A percentile compares a stretch with the other conserved stretches of the same genome.
These are phyloP conservation scores for Phytophthora sansomeana DNA, from an alignment of 352 stramenopile species.

Conservation along the genomic window DNA sequence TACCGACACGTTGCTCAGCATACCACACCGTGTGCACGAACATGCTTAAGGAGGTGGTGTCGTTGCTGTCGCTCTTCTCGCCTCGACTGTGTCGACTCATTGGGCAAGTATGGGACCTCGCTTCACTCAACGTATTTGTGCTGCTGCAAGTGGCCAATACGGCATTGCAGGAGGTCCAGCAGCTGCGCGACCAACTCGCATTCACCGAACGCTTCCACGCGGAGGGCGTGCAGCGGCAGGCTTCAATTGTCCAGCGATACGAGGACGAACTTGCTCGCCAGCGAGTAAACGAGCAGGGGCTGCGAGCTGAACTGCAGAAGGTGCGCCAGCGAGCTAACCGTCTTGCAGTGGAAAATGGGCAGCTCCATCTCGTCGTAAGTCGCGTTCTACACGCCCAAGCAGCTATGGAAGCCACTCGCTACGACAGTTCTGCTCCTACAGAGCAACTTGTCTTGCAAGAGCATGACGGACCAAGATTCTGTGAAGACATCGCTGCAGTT, in stretches of 20 bases:
- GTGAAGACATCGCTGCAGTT: constrained; percentile 42
- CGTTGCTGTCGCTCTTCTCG: constrained; percentile 53
- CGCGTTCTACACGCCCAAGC: constrained; percentile 43
- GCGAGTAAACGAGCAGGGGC: constrained; percentile 41
- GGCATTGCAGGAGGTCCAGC: constrained; percentile 45
- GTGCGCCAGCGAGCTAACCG: constrained; percentile 58
- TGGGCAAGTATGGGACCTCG: constrained; percentile 70
- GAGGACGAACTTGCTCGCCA: constrained; percentile 50
- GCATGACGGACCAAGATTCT: constrained; percentile 25
- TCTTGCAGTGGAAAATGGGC: constrained; percentile 58
- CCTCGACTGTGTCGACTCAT: constrained; percentile 56
- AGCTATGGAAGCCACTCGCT: constrained; percentile 34
- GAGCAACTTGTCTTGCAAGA: constrained; percentile 19
- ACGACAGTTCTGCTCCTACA: constrained; percentile 24
- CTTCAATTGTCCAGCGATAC: constrained; percentile 35
- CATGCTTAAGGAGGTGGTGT: constrained; percentile 62
- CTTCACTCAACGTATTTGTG: constrained; percentile 71
- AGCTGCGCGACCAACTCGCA: constrained; percentile 35
- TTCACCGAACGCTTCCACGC: constrained; percentile 44
- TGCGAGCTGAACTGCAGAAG: constrained; percentile 66
- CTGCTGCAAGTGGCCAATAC: constrained; percentile 58
- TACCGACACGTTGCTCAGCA: constrained; percentile 49
- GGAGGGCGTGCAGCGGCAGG: constrained; percentile 42
- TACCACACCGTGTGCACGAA: constrained; percentile 61
- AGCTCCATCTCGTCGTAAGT: constrained; percentile 53